Conservation (phyloP, 345 rosid genomes). For the Crucihimalaya himalaica region DNA sequence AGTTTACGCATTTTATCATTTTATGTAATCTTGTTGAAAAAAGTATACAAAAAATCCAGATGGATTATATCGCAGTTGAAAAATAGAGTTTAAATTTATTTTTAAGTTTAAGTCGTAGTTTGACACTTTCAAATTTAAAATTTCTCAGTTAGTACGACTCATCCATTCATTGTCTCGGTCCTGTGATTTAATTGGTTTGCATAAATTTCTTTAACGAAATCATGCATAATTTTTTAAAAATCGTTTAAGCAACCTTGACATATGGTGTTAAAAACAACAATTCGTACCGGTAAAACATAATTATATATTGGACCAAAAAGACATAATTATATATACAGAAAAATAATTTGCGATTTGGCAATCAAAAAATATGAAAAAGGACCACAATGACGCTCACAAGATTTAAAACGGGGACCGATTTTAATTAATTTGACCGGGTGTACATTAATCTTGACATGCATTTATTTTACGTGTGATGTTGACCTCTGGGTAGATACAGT, state of each 20-base stretch:
- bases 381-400: constrained; percentile 31
- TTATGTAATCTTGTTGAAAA: no score
- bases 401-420: constrained; percentile 40
- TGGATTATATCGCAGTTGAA: not conserved
- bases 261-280: not conserved
- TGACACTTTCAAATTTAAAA: not conserved
- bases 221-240: not conserved
- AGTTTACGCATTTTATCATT: not conserved
- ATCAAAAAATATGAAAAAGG: constrained; percentile 22
- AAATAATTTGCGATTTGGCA: not conserved
- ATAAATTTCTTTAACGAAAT: not conserved
- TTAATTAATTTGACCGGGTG: constrained; percentile 34
- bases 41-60: not conserved
- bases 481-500: constrained; percentile 34
- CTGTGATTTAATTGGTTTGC: not conserved
- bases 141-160: not conserved
- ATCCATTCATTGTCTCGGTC: not conserved
- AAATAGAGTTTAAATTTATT: not conserved
- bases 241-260: not conserved
- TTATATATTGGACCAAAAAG: no score
- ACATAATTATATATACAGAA: no score
- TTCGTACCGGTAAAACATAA: not conserved
- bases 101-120: not conserved
- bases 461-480: constrained; percentile 38
- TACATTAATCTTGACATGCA: constrained; percentile 37